Base-by-base conservation (phyloP, 1,284 basidiomycete genomes). In the Sanghuangporus sanghuang region DNA sequence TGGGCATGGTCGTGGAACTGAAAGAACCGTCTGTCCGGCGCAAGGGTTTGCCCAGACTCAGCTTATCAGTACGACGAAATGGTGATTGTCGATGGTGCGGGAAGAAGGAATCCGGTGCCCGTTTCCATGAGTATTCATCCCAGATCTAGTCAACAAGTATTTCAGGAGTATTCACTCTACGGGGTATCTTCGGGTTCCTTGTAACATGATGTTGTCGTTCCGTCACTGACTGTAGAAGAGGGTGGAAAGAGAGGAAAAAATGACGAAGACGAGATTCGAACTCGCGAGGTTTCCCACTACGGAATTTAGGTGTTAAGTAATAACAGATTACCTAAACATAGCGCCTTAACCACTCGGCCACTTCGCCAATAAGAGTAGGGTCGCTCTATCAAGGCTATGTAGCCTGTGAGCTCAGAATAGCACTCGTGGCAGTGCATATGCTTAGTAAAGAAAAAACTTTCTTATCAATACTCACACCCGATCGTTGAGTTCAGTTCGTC, bases 321-420 rank as follows among this genome's bases (percentile, higher is more conserved):
- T 36, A 42, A 50, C n/a, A 9, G 54, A 50, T 53, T 67, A 75
- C 80, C 80, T 81, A 81, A 81, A 81, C 80, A 79, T 81, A 79
- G 81, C 80, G 81, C 80, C 81, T 79, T 81, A 81, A 81, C 80
- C 80, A 81, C 80, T 81, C 81, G 81, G 80, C 81, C 81, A 81
- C 81, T 81, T 79, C 82, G 78, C 81, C 80, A 42, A 23, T 23
- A 40, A 1, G 38, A 32, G 36, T 3, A 7, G 2, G 48, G 1
- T 9, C 9, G 9, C 9, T 50, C 23, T n/a, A 50, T n/a, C n/a
- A n/a, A n/a, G n/a, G n/a, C n/a, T n/a, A n/a, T n/a, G n/a, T n/a
- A 32, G 27, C 27, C 27, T 32, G 4, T 32, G 27, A 3, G 27
- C 27, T 32, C 5, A 32, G 27, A 32, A 32, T 32, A 32, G 40